Evolutionary conservation across 129 eudicot genomes (phyloP), one percentile per base, ranked within the genome.

Genomic region (Logfia minima): DNA sequence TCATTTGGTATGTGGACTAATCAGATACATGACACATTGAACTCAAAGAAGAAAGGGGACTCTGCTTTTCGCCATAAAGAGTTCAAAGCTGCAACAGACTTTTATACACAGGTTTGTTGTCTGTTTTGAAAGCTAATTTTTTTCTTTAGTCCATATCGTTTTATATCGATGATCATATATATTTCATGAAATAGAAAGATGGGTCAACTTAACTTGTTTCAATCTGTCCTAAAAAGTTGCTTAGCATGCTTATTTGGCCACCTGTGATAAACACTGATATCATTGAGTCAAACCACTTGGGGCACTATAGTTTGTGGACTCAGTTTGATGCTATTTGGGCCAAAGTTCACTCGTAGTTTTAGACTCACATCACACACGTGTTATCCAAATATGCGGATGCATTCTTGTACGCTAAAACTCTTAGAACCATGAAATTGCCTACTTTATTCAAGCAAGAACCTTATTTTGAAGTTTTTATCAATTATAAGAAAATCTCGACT

Each of bases 1-100:
- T 93, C 98, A 0, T 93, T 93, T 77, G 92, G 89, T 81, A 90
- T 90, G 97, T 93, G 98, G 98, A 93, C 98, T 68, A 84, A 90
- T 73, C 98, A 93, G 83, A 81, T 93, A 88, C 98, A 93, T 63
- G 98, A 93, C 14, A 93, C 93, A 6, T 75, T 93, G 84, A 90
- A 78, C 88, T 88, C 98, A 8, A 93, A 93, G 88, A 90, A 93
- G 84, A 90, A 90, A 81, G 98, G 98, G 63, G 98, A 93, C 68
- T 66, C 69, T 39, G 96, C 98, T 77, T 93, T 93, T 83, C 86
- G 96, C 77, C 96, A 93, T 56, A 93, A 88, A 85, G 97, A 93
- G 62, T 87, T 84, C 76, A 81, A 76, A 83, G 86, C 90, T 41
- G 96, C 98, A 60, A 87, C 90, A 9, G 97, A 93, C 61, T 88